Conservation (phyloP, 2,329 filamentous ascomycete genomes). For the Ascochyta clinopodiicola region DNA sequence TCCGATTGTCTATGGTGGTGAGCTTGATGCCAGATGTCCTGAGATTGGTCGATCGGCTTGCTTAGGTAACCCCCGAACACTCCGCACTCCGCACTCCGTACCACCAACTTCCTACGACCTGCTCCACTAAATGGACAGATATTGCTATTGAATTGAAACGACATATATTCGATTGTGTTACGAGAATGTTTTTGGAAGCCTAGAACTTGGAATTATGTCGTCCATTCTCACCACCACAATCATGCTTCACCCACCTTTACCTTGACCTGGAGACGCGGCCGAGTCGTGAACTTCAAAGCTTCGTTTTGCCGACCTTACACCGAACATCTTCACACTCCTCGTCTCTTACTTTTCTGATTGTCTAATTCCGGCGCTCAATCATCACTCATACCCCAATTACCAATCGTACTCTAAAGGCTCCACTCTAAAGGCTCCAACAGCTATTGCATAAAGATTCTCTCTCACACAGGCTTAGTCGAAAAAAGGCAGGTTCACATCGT, state of each 20-base stretch:
- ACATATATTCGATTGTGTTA: background rate
- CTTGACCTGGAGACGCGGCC: background rate
- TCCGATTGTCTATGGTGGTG: slow-evolving; percentile 12
- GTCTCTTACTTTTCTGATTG: no score
- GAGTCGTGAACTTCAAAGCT: background rate
- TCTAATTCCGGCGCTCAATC: no score
- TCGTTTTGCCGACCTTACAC: background rate
- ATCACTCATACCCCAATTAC: no score
- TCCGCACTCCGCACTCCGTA: background rate
- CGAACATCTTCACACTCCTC: no score
- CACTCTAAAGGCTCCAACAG: no score
- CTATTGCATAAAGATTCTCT: no score
- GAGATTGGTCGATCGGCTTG: slow-evolving; percentile 27
- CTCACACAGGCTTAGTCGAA: background rate
- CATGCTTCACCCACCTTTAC: slow-evolving; percentile 6
- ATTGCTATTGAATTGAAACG: background rate
- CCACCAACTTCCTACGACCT: background rate
- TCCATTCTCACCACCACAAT: background rate
- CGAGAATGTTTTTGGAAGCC: background rate
- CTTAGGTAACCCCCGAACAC: slow-evolving; percentile 30
- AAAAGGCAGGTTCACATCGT: background rate
- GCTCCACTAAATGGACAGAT: background rate
- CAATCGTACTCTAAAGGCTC: no score
- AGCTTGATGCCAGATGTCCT: slow-evolving; percentile 43
- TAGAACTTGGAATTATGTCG: background rate